Evolutionary conservation across 768 basidiomycete species (phyloP).

Genomic region (Leucocoprinus leucothites): DNA sequence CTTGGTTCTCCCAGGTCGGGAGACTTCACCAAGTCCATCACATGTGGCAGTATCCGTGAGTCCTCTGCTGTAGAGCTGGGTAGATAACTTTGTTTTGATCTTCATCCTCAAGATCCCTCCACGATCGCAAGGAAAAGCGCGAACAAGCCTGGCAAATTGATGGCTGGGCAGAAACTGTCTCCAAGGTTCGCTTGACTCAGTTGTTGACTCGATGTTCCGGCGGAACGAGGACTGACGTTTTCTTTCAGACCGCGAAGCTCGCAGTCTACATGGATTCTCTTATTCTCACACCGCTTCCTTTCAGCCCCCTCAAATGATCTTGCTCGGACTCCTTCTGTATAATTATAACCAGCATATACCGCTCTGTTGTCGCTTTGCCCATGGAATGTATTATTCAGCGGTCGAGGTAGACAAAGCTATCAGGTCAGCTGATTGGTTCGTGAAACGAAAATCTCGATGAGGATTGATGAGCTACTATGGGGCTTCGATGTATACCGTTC

Average conservation of each 20-base stretch:
- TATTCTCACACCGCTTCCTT: conserved; percentile 76
- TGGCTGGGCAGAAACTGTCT: conserved; percentile 94
- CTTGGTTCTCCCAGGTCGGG: conserved; percentile 91
- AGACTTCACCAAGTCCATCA: conserved; percentile 89
- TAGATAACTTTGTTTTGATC: conserved; percentile 10
- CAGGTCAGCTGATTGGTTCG: not conserved
- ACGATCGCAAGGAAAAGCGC: conserved; percentile 77
- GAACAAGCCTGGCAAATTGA: conserved; percentile 94
- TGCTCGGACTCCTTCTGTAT: not conserved
- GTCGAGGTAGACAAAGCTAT: not conserved
- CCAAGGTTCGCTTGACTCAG: conserved; percentile 58
- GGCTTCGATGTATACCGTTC: not conserved
- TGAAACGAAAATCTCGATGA: not conserved
- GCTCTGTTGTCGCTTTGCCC: conserved; percentile 3
- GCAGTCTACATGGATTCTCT: conserved; percentile 84
- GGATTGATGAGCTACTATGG: not conserved
- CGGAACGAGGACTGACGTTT: conserved; percentile 13
- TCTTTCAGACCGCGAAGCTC: conserved; percentile 78
- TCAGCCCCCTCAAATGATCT: conserved; percentile 78
- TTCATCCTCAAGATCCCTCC: conserved; percentile 52
- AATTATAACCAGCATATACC: conserved; percentile 4
- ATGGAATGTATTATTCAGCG: conserved; percentile 1
- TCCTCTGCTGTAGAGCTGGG: conserved; percentile 15
- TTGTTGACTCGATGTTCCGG: not conserved
- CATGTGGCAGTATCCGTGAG: conserved; percentile 95